Conservation (phyloP, 2,329 filamentous ascomycete species). For the Diplodia seriata region DNA sequence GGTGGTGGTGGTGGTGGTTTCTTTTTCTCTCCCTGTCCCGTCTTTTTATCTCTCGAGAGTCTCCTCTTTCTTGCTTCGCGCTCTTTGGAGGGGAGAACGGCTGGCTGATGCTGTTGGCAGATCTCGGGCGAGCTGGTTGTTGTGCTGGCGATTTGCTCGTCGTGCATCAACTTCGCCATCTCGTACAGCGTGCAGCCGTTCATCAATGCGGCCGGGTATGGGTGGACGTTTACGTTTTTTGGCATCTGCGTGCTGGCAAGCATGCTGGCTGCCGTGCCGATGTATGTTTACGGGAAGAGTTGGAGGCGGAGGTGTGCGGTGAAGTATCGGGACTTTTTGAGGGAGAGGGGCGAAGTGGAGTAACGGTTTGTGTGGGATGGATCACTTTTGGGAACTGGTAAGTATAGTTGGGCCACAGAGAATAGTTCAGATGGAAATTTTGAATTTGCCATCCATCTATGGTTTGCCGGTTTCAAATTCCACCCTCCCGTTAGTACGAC, state of each 20-base stretch:
- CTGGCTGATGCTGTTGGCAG: neutral
- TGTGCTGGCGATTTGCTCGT: slow-evolving; percentile 29
- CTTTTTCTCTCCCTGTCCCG: neutral
- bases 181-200: slow-evolving; percentile 50
- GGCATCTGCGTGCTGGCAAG: slow-evolving; percentile 42
- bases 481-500: too few species aligned
- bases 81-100: neutral
- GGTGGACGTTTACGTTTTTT: slow-evolving; percentile 46
- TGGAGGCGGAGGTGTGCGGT: slow-evolving; percentile 40
- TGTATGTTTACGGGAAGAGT: slow-evolving; percentile 44
- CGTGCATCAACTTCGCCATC: slow-evolving; percentile 27
- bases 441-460: too few species aligned
- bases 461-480: too few species aligned
- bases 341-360: slow-evolving; percentile 21
- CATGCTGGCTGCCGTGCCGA: slow-evolving; percentile 40
- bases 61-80: too few species aligned
- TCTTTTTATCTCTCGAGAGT: too few species aligned
- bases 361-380: neutral
- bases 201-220: slow-evolving; percentile 45
- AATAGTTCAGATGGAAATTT: too few species aligned
- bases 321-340: slow-evolving; percentile 21
- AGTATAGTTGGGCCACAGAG: too few species aligned
- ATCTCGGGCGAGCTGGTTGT: slow-evolving; percentile 31
- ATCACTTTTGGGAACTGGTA: too few species aligned
- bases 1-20: slow-evolving; percentile 30